Evolutionary conservation across 495 filamentous ascomycete species (phyloP).

Genomic region (Penicillium nucicola): DNA sequence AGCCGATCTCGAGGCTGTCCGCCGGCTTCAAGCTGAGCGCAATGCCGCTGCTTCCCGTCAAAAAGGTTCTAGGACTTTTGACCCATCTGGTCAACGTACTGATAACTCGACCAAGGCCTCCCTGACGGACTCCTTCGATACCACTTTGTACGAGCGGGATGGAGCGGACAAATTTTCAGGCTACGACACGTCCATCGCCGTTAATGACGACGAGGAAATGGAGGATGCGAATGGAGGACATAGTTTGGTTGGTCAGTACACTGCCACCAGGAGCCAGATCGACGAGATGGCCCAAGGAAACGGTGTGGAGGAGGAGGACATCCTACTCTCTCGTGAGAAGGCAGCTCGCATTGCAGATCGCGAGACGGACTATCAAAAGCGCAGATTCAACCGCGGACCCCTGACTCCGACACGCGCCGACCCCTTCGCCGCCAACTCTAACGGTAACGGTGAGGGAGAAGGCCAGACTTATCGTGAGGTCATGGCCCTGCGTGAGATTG

Average conservation of each 20-base stretch:
- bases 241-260: constrained; percentile 93
- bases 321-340: constrained; percentile 82
- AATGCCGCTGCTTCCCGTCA: constrained; percentile 78
- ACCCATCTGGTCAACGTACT: constrained; percentile 81
- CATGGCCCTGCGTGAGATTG: constrained; percentile 87
- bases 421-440: constrained; percentile 74
- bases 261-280: constrained; percentile 83
- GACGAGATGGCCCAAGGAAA: constrained; percentile 88
- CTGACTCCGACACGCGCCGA: constrained; percentile 87
- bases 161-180: constrained; percentile 81
- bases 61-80: constrained; percentile 85
- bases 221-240: constrained; percentile 70
- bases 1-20: constrained; percentile 82
- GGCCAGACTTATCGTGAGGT: constrained; percentile 84
- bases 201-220: constrained; percentile 79
- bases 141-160: constrained; percentile 81
- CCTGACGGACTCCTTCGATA: constrained; percentile 93
- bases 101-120: constrained; percentile 91
- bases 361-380: constrained; percentile 98
- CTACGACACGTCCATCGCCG: constrained; percentile 85
- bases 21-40: constrained; percentile 85
- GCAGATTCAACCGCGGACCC: constrained; percentile 74
- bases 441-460: constrained; percentile 62
- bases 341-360: constrained; percentile 84
- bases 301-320: constrained; percentile 89